Evolutionary conservation across 208 protist genomes (phyloP), one percentile per base, ranked within the genome.

Genomic region (Naegleria lovaniensis): DNA sequence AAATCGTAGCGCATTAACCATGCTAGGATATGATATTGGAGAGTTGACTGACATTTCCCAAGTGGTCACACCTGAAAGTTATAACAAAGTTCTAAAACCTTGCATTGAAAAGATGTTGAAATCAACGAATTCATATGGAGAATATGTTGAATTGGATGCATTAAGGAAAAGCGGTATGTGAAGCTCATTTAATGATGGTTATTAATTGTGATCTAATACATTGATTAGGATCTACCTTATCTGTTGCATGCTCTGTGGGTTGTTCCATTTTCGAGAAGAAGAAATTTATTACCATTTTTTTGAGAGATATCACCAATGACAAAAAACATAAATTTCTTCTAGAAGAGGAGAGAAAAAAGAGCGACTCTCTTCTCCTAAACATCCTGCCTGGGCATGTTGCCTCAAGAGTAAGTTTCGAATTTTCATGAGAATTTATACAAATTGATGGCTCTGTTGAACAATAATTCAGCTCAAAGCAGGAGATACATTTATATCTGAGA

Each of bases 301-400:
- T 79, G 0, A 79, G 29, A 33, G 67, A 79, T 79, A 36, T 79
- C 1, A 79, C 67, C 9, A 36, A 13, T 13, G 67, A 79, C 19
- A 79, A 36, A 79, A 79, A 79, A 16, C 67, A 90, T 16, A 41
- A 59, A 59, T 22, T 33, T 51, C 29, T 67, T 11, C 5, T 90
- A 5, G 22, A 16, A 41, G 22, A 59, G 7, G 88, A 90, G n/a
- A 90, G 36, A 19, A 52, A 84, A 13, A 89, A 85, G 9, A 90
- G 33, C 48, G 91, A 92, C 13, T 48, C 87, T n/a, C 43, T 92
- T 16, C 38, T 92, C 11, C 51, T 75, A 40, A 92, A 92, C 39
- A 43, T 92, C 15, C n/a, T 92, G 0, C 91, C 91, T 43, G n/a
- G 22, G 16, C 58, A 22, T 33, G 25, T 92, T 85, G 91, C 41